Evolutionary conservation across 108 stramenopile genomes (phyloP).

Genomic region (Bacterosira constricta): DNA sequence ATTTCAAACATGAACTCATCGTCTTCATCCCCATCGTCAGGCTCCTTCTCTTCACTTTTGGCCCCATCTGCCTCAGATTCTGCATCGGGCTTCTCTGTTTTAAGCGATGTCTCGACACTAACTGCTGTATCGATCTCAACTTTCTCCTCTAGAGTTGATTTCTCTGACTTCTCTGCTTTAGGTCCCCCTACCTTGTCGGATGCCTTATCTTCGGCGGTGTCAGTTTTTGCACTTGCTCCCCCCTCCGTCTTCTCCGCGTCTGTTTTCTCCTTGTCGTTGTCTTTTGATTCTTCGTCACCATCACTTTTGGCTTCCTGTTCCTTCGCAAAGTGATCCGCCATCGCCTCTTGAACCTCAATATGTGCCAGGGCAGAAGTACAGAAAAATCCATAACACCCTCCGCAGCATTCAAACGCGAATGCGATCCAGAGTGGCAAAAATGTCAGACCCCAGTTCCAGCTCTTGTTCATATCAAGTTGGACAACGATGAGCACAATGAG

Average conservation of each 20-base stretch:
- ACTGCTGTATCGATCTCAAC: slow-evolving; percentile 26
- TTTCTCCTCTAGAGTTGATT: neutral
- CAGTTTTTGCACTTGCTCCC: neutral
- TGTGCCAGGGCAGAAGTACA: slow-evolving; percentile 53
- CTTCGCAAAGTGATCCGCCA: slow-evolving; percentile 45
- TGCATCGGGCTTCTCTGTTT: too few relatives aligned
- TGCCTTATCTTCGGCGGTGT: slow-evolving; percentile 4
- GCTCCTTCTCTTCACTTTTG: slow-evolving; percentile 3
- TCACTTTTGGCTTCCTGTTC: slow-evolving; percentile 37
- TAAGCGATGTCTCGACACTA: neutral
- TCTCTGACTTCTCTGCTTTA: neutral
- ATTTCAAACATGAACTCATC: slow-evolving; percentile 53
- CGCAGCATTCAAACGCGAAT: slow-evolving; percentile 48
- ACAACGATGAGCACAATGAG: slow-evolving; percentile 66
- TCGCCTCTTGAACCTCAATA: slow-evolving; percentile 49
- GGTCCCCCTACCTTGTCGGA: slow-evolving; percentile 16
- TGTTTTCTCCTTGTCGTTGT: slow-evolving; percentile 13
- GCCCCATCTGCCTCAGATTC: neutral
- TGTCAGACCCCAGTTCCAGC: slow-evolving; percentile 69
- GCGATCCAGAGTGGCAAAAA: slow-evolving; percentile 76
- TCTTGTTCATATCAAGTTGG: slow-evolving; percentile 64
- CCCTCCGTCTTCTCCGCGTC: slow-evolving; percentile 6
- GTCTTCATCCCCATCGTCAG: slow-evolving; percentile 31
- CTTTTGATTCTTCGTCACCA: slow-evolving; percentile 25
- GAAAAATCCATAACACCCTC: slow-evolving; percentile 54